Evolutionary conservation across 345 rosid genomes (phyloP), one percentile per base, ranked within the genome.

Genomic region (Brassica cretica): DNA sequence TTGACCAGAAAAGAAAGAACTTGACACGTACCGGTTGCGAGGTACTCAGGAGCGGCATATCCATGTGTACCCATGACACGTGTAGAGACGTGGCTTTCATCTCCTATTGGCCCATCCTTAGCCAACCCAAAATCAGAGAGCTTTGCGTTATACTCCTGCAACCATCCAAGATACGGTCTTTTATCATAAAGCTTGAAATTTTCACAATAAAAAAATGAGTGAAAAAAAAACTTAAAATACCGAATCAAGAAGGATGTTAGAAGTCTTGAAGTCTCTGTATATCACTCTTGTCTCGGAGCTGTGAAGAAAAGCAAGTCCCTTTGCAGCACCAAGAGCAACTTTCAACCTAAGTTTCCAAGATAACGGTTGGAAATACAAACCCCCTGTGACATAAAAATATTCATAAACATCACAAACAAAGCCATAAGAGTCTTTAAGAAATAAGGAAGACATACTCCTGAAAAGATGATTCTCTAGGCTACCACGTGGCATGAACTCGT

Each of bases 381-480:
- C 41, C 30, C 80, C 72, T 69, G 78, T 14, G 18, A 70, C 53
- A 19, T 11, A 6, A 25, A 55, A 2, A n/a, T 16, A 63, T 18
- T 49, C 65, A 61, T 71, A 49, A 68, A 73, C 53, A 32, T 59
- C 59, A 71, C n/a, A 69, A 66, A 60, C 44, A 69, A 16, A 0
- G 32, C 11, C 27, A 66, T 6, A 12, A 80, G 21, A 4, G 75
- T 18, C 32, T 12, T 19, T 32, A 24, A 59, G 19, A 27, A 27
- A 76, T 24, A 30, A 71, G 10, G n/a, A 53, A 2, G 4, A 84
- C 95, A 82, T 85, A 95, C 99, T 91, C 84, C 98, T 87, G 75
- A 95, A 95, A 61, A 95, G 95, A 84, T 95, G 99, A 78, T 95
- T 93, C 88, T 95, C 99, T 68, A 95, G 87, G 82, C 99, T 95